Percentiles rank a stretch among this genome's conserved stretches.
These are phyloP conservation scores for Fremontodendron californicum DNA, from an alignment of 345 rosid species.

Conservation along the genomic window DNA sequence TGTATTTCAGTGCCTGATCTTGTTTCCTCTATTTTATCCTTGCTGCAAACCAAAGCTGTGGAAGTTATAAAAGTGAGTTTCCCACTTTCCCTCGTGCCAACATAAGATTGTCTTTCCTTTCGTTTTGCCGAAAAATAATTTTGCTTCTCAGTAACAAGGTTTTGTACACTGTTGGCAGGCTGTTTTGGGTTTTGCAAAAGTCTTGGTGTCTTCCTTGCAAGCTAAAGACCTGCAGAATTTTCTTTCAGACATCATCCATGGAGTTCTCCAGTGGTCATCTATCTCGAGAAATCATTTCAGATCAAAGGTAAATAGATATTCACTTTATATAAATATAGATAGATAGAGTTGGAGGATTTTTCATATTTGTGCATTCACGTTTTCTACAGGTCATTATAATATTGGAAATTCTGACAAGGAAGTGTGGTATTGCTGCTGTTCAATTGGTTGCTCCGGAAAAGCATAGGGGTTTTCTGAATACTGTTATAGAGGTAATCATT, in stretches of 20 bases:
- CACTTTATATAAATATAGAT: not conserved
- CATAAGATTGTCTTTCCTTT: not conserved
- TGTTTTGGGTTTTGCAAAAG: constrained; percentile 86
- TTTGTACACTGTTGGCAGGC: constrained; percentile 47
- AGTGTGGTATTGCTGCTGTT: constrained; percentile 76
- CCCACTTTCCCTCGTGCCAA: not conserved
- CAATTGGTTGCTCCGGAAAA: constrained; percentile 62
- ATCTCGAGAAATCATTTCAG: constrained; percentile 88
- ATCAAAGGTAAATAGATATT: constrained; percentile 50
- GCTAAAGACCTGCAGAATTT: constrained; percentile 62
- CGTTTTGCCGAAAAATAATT: not conserved
- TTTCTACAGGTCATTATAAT: constrained; percentile 67
- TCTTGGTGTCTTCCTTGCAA: constrained; percentile 64
- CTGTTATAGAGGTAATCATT: constrained; percentile 63
- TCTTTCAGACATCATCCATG: constrained; percentile 46
- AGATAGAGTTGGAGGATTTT: not conserved
- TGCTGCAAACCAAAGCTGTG: constrained; percentile 73
- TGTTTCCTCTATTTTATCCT: constrained; percentile 66
- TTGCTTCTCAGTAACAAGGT: not conserved
- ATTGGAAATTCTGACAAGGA: constrained; percentile 77
- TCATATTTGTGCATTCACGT: not conserved
- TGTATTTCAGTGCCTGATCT: constrained; percentile 60
- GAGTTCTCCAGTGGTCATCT: constrained; percentile 74
- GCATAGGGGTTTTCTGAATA: constrained; percentile 63
- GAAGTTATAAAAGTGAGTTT: constrained; percentile 76